These are phyloP conservation scores for Erysiphe pulchra DNA, from an alignment of 2,329 filamentous ascomycete genomes.

Conservation along the genomic window DNA sequence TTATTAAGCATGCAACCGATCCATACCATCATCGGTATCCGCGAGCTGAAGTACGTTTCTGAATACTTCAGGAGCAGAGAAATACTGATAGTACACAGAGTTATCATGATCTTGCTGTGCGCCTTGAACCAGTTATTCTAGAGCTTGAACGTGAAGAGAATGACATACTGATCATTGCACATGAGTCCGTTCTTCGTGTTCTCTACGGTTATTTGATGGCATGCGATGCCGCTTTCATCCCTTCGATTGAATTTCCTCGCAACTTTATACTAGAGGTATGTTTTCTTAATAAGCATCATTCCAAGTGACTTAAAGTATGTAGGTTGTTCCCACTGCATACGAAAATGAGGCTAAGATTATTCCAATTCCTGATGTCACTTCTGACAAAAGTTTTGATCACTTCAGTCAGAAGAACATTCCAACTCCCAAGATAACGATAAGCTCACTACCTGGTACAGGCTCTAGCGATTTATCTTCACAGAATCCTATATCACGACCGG, in stretches of 20 bases:
- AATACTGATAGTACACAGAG: constrained; percentile 29
- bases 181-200: constrained; percentile 91
- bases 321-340: constrained; percentile 87
- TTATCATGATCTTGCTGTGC: constrained; percentile 94
- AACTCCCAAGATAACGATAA: constrained; percentile 35
- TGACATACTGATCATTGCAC: constrained; percentile 91
- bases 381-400: constrained; percentile 36
- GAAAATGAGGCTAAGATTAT: constrained; percentile 89
- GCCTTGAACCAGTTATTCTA: constrained; percentile 89
- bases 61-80: neutral
- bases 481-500: neutral
- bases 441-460: neutral
- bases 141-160: constrained; percentile 93
- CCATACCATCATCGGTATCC: constrained; percentile 95
- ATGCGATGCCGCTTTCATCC: constrained; percentile 85
- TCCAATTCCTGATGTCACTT: constrained; percentile 43
- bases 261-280: constrained; percentile 83
- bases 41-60: constrained; percentile 48
- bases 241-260: constrained; percentile 73
- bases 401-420: constrained; percentile 36
- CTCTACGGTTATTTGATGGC: constrained; percentile 97
- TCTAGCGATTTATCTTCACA: neutral
- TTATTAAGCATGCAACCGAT: constrained; percentile 75
- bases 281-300: neutral
- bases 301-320: too few species aligned